These are phyloP conservation scores for Linnemannia zychae DNA, from an alignment of 192 early-diverging fungal genomes.

Conservation along the genomic window DNA sequence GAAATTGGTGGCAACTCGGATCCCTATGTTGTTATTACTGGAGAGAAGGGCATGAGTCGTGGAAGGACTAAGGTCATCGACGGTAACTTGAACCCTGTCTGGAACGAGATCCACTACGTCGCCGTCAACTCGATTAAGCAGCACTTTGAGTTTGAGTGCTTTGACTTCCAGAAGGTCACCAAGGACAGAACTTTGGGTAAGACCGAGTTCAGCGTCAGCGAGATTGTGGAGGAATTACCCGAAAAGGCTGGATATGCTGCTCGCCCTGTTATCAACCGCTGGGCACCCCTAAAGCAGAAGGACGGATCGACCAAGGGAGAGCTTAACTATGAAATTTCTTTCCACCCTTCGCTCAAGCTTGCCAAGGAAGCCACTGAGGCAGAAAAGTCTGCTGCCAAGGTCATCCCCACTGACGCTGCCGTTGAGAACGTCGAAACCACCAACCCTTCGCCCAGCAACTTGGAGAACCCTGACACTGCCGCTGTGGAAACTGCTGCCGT, in stretches of 20 bases:
- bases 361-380: conserved; percentile 47
- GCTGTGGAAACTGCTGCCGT: conserved; percentile 22
- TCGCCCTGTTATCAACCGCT: conserved; percentile 41
- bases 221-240: conserved; percentile 68
- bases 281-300: conserved; percentile 69
- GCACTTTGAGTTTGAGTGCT: conserved; percentile 79
- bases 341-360: conserved; percentile 61
- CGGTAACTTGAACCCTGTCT: conserved; percentile 88
- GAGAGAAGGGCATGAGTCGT: conserved; percentile 63
- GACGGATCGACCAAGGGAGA: conserved; percentile 72
- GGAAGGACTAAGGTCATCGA: conserved; percentile 86
- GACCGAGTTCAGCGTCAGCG: conserved; percentile 69
- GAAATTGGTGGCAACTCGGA: conserved; percentile 91
- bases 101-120: conserved; percentile 92
- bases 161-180: conserved; percentile 90
- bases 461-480: conserved; percentile 14
- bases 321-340: conserved; percentile 69
- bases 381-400: conserved; percentile 30
- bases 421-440: conserved; percentile 30
- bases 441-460: conserved; percentile 15
- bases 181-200: conserved; percentile 91
- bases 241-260: conserved; percentile 48
- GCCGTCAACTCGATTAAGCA: conserved; percentile 86
- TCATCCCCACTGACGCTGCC: conserved; percentile 4
- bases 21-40: conserved; percentile 85